Evolutionary conservation across 2,329 filamentous ascomycete species (phyloP).

Genomic region (Cladosporium sp.): DNA sequence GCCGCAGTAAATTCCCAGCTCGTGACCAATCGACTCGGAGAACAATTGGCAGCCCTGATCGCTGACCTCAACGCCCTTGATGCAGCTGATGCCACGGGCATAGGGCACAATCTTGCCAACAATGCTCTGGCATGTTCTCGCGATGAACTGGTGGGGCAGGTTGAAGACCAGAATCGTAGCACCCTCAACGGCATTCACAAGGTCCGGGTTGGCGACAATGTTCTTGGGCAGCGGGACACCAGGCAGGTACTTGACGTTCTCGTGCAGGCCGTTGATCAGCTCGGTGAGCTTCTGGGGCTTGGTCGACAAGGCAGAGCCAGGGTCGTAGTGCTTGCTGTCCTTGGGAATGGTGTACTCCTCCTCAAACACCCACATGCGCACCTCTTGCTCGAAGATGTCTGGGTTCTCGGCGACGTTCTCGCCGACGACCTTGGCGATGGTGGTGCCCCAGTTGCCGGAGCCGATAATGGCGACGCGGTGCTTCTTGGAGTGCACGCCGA

Average conservation of each 20-base stretch:
- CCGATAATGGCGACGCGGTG: slow-evolving; percentile 93
- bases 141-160: slow-evolving; percentile 93
- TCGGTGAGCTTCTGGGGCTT: slow-evolving; percentile 80
- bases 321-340: slow-evolving; percentile 68
- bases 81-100: slow-evolving; percentile 91
- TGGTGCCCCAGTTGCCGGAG: slow-evolving; percentile 97
- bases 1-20: slow-evolving; percentile 92
- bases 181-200: slow-evolving; percentile 73
- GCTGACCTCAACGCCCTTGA: slow-evolving; percentile 94
- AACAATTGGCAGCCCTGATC: slow-evolving; percentile 78
- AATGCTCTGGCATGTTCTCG: slow-evolving; percentile 76
- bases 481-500: slow-evolving; percentile 54
- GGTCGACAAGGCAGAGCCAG: slow-evolving; percentile 52
- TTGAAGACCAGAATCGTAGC: slow-evolving; percentile 94
- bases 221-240: slow-evolving; percentile 78
- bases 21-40: slow-evolving; percentile 88
- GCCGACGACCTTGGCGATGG: slow-evolving; percentile 93
- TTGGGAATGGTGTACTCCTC: slow-evolving; percentile 75
- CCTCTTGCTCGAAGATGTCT: slow-evolving; percentile 77
- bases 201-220: slow-evolving; percentile 75
- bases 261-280: slow-evolving; percentile 87
- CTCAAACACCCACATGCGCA: slow-evolving; percentile 99
- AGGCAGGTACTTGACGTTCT: slow-evolving; percentile 98
- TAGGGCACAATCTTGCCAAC: slow-evolving; percentile 86
- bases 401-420: slow-evolving; percentile 80